Conservation (phyloP, 106 monocot genomes). For the Posidonia australis region DNA sequence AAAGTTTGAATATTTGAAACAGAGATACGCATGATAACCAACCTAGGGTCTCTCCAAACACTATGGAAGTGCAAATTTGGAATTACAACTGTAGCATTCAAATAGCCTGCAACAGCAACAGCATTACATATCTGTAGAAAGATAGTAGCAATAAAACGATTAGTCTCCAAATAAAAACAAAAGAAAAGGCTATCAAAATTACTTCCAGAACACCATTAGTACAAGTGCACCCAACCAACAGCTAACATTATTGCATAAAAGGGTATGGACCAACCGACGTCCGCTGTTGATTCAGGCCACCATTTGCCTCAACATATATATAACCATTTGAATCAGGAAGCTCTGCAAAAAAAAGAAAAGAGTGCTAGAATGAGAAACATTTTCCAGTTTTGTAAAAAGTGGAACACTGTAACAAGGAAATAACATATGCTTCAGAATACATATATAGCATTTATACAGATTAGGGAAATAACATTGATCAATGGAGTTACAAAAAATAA, state of each 20-base stretch:
- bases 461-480: too few relatives aligned
- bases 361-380: constrained; percentile 4
- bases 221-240: background rate
- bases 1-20: too few relatives aligned
- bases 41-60: constrained; percentile 98
- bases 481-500: too few relatives aligned
- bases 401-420: too few relatives aligned
- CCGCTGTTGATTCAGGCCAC: constrained; percentile 96
- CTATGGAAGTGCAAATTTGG: constrained; percentile 98
- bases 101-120: constrained; percentile 88
- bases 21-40: background rate
- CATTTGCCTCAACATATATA: constrained; percentile 95
- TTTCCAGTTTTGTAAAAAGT: background rate
- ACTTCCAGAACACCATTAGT: background rate
- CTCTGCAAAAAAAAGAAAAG: constrained; percentile 21
- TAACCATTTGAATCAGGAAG: constrained; percentile 93
- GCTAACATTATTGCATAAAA: background rate
- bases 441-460: too few relatives aligned
- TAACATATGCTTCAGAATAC: too few relatives aligned
- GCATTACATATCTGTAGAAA: constrained; percentile 94
- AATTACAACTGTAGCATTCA: constrained; percentile 92
- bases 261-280: constrained; percentile 46
- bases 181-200: background rate
- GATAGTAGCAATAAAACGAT: background rate
- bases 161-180: background rate